Percentiles rank a stretch among this genome's conserved stretches.
Evolutionary conservation across 2,329 filamentous ascomycete species (phyloP).

Genomic region (Zymoseptoria crescenta): DNA sequence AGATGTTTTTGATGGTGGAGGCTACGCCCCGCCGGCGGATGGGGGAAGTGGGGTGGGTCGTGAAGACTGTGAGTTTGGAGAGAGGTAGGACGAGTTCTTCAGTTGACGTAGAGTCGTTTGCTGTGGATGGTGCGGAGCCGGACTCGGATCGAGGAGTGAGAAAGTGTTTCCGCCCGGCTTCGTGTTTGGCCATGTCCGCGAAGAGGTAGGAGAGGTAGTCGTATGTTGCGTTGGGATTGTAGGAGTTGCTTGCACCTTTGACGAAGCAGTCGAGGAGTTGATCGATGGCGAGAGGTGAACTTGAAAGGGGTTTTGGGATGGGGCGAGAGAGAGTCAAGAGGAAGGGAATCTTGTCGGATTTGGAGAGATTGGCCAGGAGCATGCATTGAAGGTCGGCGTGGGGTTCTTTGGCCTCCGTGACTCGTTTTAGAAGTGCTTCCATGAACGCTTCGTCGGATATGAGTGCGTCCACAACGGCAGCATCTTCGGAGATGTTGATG

Average conservation of each 20-base stretch:
- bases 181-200: slow-evolving; percentile 74
- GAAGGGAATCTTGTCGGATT: slow-evolving; percentile 64
- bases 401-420: slow-evolving; percentile 68
- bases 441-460: slow-evolving; percentile 75
- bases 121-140: background rate
- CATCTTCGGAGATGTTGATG: slow-evolving; percentile 73
- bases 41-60: slow-evolving; percentile 68
- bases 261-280: slow-evolving; percentile 95
- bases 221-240: slow-evolving; percentile 79
- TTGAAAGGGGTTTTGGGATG: slow-evolving; percentile 61
- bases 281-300: slow-evolving; percentile 68
- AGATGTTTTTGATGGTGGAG: slow-evolving; percentile 86
- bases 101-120: background rate
- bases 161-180: slow-evolving; percentile 54
- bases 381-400: slow-evolving; percentile 82
- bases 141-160: slow-evolving; percentile 35
- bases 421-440: slow-evolving; percentile 60
- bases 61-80: slow-evolving; percentile 89
- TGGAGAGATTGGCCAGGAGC: slow-evolving; percentile 86
- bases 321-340: slow-evolving; percentile 62
- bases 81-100: slow-evolving; percentile 68
- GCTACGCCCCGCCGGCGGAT: slow-evolving; percentile 91
- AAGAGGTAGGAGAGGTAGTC: slow-evolving; percentile 94
- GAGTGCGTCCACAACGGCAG: slow-evolving; percentile 63
- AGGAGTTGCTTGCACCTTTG: slow-evolving; percentile 71